These are phyloP conservation scores for Pseudogymnoascus sp. DNA, from an alignment of 2,329 filamentous ascomycete genomes.

Conservation along the genomic window DNA sequence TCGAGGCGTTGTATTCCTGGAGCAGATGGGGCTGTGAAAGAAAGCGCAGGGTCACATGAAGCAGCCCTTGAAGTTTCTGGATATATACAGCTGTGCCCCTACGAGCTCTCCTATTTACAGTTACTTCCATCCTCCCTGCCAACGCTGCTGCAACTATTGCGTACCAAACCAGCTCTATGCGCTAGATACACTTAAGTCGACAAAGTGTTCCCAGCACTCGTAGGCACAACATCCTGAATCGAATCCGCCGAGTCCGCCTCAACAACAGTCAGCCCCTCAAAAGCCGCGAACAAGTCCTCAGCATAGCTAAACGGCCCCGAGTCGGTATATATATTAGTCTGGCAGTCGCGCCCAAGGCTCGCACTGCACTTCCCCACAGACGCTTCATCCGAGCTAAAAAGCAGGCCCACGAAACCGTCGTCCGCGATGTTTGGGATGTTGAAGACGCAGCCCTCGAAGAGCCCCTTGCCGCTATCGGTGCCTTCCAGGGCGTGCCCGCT, in stretches of 20 bases:
- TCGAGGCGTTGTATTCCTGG: too few relatives aligned
- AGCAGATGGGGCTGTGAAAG: too few relatives aligned
- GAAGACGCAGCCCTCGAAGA: constrained; percentile 40
- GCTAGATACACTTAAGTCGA: not conserved
- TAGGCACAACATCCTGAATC: constrained; percentile 23
- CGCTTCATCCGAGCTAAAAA: constrained; percentile 16
- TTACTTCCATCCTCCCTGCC: not conserved
- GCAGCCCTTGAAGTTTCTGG: not conserved
- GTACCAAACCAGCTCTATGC: not conserved
- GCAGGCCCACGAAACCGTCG: constrained; percentile 4
- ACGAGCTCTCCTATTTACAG: not conserved
- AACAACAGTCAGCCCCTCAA: constrained; percentile 21
- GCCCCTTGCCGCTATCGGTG: constrained; percentile 22
- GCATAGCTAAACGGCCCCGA: constrained; percentile 25
- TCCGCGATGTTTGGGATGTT: constrained; percentile 27
- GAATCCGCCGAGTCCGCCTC: constrained; percentile 19
- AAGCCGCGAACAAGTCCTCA: constrained; percentile 23
- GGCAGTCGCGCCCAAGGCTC: not conserved
- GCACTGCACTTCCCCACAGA: not conserved
- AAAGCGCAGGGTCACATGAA: not conserved
- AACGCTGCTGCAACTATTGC: not conserved
- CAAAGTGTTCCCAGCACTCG: constrained; percentile 24
- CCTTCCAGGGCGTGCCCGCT: constrained; percentile 39
- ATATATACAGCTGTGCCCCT: not conserved
- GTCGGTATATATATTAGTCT: not conserved